Conservation (phyloP, 2,329 filamentous ascomycete genomes). For the Talaromyces verruculosus region DNA sequence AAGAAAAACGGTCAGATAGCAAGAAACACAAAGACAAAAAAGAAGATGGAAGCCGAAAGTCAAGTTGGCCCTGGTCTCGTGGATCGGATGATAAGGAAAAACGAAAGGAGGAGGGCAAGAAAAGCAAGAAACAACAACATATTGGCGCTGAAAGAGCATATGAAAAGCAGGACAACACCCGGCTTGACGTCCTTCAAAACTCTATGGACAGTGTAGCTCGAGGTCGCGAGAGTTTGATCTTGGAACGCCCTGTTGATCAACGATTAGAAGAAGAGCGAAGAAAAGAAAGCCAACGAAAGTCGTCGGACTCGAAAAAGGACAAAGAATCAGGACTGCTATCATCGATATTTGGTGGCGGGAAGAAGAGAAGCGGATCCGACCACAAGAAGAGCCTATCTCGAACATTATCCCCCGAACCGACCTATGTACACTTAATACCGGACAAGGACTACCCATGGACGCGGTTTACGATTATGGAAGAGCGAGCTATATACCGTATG, state of each 20-base stretch:
- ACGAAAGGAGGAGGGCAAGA: constrained; percentile 60
- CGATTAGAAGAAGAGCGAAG: constrained; percentile 71
- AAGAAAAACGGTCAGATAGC: constrained; percentile 73
- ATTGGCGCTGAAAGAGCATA: constrained; percentile 52
- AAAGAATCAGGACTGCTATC: constrained; percentile 87
- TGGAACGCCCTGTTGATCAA: constrained; percentile 71
- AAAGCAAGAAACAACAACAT: constrained; percentile 54
- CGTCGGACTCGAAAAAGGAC: constrained; percentile 73
- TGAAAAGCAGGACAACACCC: constrained; percentile 80
- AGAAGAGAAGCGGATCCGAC: constrained; percentile 75
- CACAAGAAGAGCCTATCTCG: constrained; percentile 73
- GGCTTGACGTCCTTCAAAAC: constrained; percentile 81
- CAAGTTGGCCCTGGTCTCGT: constrained; percentile 76
- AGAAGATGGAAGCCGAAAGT: constrained; percentile 71
- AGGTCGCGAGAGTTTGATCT: constrained; percentile 74
- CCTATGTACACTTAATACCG: constrained; percentile 69
- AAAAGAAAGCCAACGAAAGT: constrained; percentile 74
- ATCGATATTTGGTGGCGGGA: constrained; percentile 84
- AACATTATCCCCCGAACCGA: constrained; percentile 77
- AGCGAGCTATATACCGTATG: constrained; percentile 97
- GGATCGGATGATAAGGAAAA: constrained; percentile 68
- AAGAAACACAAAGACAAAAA: constrained; percentile 66
- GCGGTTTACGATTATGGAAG: constrained; percentile 89
- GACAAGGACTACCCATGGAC: constrained; percentile 97
- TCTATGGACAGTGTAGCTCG: constrained; percentile 69